Conservation (phyloP, 176 grass and related monocot genomes). For the Bromus sterilis region DNA sequence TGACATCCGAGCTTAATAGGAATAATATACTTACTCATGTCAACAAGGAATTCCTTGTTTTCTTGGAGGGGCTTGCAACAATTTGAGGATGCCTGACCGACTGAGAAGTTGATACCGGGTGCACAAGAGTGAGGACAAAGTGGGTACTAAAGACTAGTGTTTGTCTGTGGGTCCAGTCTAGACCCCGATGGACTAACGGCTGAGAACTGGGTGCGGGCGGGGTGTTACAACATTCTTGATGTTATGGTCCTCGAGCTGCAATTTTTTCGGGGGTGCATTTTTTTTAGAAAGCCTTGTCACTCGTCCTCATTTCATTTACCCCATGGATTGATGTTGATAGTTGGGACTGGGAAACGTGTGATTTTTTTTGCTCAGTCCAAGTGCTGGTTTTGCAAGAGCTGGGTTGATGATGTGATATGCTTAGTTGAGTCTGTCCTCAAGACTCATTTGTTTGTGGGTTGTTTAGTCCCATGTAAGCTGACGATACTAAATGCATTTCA, state of each 20-base stretch:
- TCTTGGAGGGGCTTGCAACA: too few relatives aligned
- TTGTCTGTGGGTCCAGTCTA: too few relatives aligned
- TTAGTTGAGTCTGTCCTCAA: neutral
- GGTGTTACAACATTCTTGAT: too few relatives aligned
- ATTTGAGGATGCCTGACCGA: too few relatives aligned
- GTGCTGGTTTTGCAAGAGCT: neutral
- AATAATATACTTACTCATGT: too few relatives aligned
- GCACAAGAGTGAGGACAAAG: too few relatives aligned
- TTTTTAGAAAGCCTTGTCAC: neutral
- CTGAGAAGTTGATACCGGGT: too few relatives aligned
- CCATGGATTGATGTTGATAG: neutral
- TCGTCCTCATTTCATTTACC: neutral
- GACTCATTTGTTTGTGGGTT: neutral
- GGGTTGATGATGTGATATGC: neutral
- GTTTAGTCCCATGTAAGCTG: conserved; percentile 8
- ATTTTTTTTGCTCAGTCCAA: neutral
- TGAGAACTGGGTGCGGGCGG: too few relatives aligned
- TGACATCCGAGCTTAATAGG: too few relatives aligned
- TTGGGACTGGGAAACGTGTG: neutral
- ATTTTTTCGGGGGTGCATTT: neutral
- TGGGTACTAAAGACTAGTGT: too few relatives aligned
- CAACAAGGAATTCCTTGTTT: too few relatives aligned
- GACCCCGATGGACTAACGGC: too few relatives aligned
- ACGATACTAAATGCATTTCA: neutral
- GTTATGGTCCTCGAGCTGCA: neutral